These are phyloP conservation scores for Tuber magnatum DNA, from an alignment of 495 filamentous ascomycete species.

Conservation along the genomic window DNA sequence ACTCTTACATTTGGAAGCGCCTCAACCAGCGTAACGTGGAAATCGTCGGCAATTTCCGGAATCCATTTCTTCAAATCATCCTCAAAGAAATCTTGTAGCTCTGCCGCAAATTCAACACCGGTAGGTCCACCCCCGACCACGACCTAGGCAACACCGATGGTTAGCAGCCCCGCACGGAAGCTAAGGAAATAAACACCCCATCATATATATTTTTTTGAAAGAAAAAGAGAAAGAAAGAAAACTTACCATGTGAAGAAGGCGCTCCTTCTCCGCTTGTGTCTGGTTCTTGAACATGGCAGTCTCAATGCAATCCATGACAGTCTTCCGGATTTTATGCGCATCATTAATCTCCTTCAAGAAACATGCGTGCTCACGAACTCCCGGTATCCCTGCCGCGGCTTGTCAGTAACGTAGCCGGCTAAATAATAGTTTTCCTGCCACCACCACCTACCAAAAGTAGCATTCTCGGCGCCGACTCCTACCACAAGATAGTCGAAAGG, in stretches of 20 bases:
- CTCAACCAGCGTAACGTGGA: conserved; percentile 95
- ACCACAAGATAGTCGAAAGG: conserved; percentile 98
- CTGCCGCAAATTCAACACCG: conserved; percentile 95
- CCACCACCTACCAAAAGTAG: conserved; percentile 71
- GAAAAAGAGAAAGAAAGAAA: not conserved
- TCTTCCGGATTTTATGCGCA: conserved; percentile 89
- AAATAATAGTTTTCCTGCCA: not conserved
- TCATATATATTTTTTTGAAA: not conserved
- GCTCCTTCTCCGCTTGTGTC: conserved; percentile 77
- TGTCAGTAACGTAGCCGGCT: not conserved
- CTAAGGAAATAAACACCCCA: conserved; percentile 11
- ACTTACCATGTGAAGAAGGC: conserved; percentile 83
- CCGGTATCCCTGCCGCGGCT: conserved; percentile 60
- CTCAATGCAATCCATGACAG: conserved; percentile 99
- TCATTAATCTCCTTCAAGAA: conserved; percentile 98
- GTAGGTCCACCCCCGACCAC: conserved; percentile 97
- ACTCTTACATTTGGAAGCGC: conserved; percentile 76
- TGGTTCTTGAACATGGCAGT: conserved; percentile 98
- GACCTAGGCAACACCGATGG: conserved; percentile 42
- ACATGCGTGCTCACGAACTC: conserved; percentile 89
- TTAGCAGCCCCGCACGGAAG: conserved; percentile 8
- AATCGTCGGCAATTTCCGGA: conserved; percentile 85
- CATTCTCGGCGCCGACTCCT: conserved; percentile 95
- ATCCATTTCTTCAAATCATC: conserved; percentile 97
- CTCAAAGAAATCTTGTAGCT: conserved; percentile 97